Evolutionary conservation across 169 alveolate genomes (phyloP).

Genomic region (Cryptosporidium tyzzeri): DNA sequence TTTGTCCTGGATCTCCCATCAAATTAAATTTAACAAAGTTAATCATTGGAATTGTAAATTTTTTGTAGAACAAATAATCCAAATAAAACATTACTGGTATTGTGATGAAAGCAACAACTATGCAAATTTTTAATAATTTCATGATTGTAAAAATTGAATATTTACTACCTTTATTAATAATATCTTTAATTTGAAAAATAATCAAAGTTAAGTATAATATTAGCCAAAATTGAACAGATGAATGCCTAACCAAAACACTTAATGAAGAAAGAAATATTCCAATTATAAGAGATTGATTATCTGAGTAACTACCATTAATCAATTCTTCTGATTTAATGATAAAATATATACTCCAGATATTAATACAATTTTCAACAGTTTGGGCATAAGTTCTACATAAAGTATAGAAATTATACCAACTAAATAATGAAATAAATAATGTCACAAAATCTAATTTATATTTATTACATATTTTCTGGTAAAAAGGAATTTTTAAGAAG

Average conservation of each 20-base stretch:
- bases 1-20: constrained; percentile 37
- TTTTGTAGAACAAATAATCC: constrained; percentile 33
- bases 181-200: not conserved
- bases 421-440: constrained; percentile 56
- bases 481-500: not conserved
- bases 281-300: constrained; percentile 30
- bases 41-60: constrained; percentile 28
- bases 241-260: constrained; percentile 78
- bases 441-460: constrained; percentile 16
- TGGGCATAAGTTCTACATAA: constrained; percentile 77
- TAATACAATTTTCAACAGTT: constrained; percentile 76
- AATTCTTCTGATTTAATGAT: constrained; percentile 68
- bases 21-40: constrained; percentile 35
- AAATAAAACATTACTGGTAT: constrained; percentile 9
- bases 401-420: constrained; percentile 77
- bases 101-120: not conserved
- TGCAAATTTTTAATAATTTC: not conserved
- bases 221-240: constrained; percentile 77
- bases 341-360: constrained; percentile 77
- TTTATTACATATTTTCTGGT: constrained; percentile 15
- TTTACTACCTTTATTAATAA: not conserved
- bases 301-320: not conserved
- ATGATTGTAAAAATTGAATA: not conserved
- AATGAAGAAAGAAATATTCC: constrained; percentile 76
- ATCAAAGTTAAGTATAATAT: constrained; percentile 68